Percentiles rank a stretch among this genome's conserved stretches.
Conservation (phyloP, 192 early-diverging fungal genomes). For the Linderina pennispora region DNA sequence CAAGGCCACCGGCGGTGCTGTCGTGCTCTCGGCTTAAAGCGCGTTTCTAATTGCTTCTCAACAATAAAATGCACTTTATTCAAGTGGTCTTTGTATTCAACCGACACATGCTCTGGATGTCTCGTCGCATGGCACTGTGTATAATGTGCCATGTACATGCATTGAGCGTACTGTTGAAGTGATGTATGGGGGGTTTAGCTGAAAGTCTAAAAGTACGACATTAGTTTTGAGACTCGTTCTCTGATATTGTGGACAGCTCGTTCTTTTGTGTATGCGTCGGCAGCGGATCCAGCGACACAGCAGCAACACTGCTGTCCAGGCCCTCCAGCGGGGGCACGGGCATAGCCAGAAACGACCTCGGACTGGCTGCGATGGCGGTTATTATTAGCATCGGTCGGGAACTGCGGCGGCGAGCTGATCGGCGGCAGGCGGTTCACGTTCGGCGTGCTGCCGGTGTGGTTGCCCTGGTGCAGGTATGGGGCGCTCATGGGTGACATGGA, state of each 20-base stretch:
- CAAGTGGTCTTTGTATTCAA: not conserved
- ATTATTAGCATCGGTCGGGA: conserved; percentile 13
- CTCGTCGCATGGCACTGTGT: too few relatives aligned
- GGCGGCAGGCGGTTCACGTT: not conserved
- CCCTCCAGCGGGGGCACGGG: too few relatives aligned
- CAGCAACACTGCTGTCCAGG: too few relatives aligned
- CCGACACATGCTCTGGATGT: not conserved
- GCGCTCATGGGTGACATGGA: conserved; percentile 19
- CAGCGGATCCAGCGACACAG: too few relatives aligned
- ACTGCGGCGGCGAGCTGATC: conserved; percentile 9
- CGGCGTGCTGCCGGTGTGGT: conserved; percentile 14
- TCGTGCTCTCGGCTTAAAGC: conserved; percentile 46
- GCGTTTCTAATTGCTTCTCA: conserved; percentile 4
- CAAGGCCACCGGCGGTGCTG: conserved; percentile 89
- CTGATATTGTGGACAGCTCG: too few relatives aligned
- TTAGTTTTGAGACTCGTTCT: too few relatives aligned
- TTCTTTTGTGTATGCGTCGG: too few relatives aligned
- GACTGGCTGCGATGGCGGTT: conserved; percentile 35
- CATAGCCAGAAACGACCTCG: conserved; percentile 26
- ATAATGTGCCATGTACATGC: too few relatives aligned
- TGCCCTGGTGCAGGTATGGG: conserved; percentile 26
- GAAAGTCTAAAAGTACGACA: too few relatives aligned
- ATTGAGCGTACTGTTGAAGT: too few relatives aligned
- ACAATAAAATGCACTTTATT: conserved; percentile 7
- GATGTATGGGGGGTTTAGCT: too few relatives aligned